Conservation (phyloP, 306 rosid species). For the Cicer bijugum region DNA sequence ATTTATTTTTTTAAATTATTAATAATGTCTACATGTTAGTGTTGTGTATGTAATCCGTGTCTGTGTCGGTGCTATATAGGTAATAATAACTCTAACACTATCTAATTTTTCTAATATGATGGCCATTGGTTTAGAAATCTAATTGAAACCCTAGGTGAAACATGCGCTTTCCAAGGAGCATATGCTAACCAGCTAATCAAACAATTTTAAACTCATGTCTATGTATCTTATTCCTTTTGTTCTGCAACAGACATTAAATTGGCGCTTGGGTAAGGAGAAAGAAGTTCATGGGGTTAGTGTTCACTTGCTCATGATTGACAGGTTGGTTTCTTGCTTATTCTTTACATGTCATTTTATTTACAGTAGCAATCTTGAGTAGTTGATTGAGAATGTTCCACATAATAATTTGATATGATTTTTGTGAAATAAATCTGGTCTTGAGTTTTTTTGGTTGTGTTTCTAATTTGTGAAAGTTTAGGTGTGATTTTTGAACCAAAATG, state of each 20-base stretch:
- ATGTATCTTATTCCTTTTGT: conserved; percentile 5
- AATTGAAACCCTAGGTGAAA: background rate
- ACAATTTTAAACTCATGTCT: background rate
- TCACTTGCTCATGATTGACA: conserved; percentile 79
- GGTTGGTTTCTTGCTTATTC: conserved; percentile 52
- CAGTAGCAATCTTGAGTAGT: conserved; percentile 11
- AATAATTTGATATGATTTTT: background rate
- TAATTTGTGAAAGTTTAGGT: background rate
- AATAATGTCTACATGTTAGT: too few species aligned
- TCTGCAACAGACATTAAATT: conserved; percentile 61
- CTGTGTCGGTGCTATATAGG: too few species aligned
- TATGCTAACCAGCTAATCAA: background rate
- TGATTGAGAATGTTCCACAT: background rate
- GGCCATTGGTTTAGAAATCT: background rate
- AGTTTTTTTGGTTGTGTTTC: background rate
- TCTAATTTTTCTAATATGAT: background rate
- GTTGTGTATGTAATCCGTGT: too few species aligned
- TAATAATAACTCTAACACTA: background rate
- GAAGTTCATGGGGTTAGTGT: conserved; percentile 58
- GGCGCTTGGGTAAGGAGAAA: conserved; percentile 65
- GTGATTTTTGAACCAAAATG: background rate
- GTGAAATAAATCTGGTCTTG: background rate
- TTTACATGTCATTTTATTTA: conserved; percentile 1
- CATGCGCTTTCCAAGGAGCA: background rate
- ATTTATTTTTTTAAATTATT: too few species aligned